Evolutionary conservation across 768 basidiomycete species (phyloP), one percentile per base, ranked within the genome.

Genomic region (Mycena alexandri): DNA sequence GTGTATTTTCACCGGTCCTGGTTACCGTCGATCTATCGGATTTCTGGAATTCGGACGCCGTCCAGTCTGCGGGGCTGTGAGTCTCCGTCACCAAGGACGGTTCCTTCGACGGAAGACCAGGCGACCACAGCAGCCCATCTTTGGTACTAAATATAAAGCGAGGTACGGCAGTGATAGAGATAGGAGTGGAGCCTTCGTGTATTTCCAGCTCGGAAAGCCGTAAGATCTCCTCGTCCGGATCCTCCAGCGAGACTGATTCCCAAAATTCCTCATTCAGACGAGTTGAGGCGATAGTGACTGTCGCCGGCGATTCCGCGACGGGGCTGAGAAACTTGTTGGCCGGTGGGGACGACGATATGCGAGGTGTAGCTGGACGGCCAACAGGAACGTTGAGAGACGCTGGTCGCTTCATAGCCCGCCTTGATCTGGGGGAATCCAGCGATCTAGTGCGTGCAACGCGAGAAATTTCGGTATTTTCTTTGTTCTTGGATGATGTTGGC

Each of bases 111-210:
- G 79, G 79, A 21, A 79, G 62, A 16, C 78, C 76, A 17, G 83
- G 83, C 2, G 83, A 83, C 82, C 83, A 86, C 25, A 86, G 56
- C 10, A 75, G 72, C 21, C 83, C 84, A 57, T 83, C 81, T 41
- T 78, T 79, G 34, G 72, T 79, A 7, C 79, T 83, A 68, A 83
- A 85, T 73, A 84, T 76, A 58, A 84, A 71, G 44, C 57, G 67
- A 10, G 78, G 75, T 36, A 78, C 75, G 52, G 75, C 76, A 21
- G 76, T 74, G 14, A 69, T 42, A 1, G 76, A 75, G 14, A 69
- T 42, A 1, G 70, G 68, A 22, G 72, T 69, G 56, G 65, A 71
- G 47, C 66, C 48, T 41, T 77, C 76, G 62, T 76, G 75, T 75
- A 10, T 72, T 73, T 36, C 78, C 78, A 38, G 75, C 78, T 70